Conservation (phyloP, 129 eudicot genomes). For the Arctium minus region DNA sequence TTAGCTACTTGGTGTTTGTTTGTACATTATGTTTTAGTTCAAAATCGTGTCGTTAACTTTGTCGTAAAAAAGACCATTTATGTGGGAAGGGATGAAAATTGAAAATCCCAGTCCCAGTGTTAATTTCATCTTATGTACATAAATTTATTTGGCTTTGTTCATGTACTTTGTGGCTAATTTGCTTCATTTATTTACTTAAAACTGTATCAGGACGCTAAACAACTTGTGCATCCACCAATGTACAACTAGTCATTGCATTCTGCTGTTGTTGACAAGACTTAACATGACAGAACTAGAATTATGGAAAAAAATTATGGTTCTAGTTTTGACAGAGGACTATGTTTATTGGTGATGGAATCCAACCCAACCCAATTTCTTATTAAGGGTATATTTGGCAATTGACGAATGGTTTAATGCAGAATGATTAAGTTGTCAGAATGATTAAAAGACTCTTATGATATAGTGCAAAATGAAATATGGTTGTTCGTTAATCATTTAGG, state of each 20-base stretch:
- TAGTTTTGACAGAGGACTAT: no score
- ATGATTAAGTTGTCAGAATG: no score
- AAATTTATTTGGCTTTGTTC: slow-evolving; percentile 21
- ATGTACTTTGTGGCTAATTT: background rate
- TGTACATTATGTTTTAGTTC: slow-evolving; percentile 41
- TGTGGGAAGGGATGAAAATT: slow-evolving; percentile 43
- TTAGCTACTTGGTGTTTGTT: slow-evolving; percentile 25
- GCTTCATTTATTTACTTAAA: background rate
- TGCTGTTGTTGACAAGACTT: no score
- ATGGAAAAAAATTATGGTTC: no score
- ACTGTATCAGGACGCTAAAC: background rate
- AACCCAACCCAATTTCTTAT: no score
- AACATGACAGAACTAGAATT: no score
- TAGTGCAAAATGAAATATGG: no score
- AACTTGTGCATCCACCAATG: background rate
- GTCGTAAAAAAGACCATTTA: slow-evolving; percentile 30
- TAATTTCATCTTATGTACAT: slow-evolving; percentile 43
- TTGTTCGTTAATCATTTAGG: no score
- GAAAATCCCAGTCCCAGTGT: slow-evolving; percentile 20
- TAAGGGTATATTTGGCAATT: no score
- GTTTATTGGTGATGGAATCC: no score
- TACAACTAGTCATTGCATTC: slow-evolving; percentile 2
- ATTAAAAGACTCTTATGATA: no score
- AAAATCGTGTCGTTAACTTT: slow-evolving; percentile 17
- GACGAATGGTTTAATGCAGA: no score